Conservation (phyloP, 1,284 basidiomycete genomes). For the Trametes pubescens region DNA sequence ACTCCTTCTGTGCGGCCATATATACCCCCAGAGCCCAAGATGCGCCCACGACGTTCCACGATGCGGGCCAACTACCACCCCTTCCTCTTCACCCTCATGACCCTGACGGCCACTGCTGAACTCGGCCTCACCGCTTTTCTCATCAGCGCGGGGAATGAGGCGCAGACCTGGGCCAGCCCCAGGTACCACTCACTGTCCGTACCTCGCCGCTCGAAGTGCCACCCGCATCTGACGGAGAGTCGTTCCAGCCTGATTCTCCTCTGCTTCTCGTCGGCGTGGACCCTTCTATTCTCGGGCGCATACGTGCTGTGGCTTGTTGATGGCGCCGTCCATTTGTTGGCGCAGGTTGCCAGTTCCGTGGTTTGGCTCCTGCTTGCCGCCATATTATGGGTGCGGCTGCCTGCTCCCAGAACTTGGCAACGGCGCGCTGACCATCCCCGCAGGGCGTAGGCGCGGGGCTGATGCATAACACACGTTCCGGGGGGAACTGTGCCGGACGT, state of each 20-base stretch:
- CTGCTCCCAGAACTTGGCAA: too few species aligned
- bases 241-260: conserved; percentile 58
- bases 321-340: conserved; percentile 69
- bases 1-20: conserved; percentile 24
- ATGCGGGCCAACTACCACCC: conserved; percentile 68
- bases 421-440: conserved; percentile 8
- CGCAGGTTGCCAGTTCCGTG: conserved; percentile 78
- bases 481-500: conserved; percentile 62
- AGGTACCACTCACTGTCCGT: conserved; percentile 74
- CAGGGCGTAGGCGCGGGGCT: conserved; percentile 73
- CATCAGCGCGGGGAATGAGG: conserved; percentile 69
- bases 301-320: conserved; percentile 77
- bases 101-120: conserved; percentile 70
- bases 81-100: conserved; percentile 73
- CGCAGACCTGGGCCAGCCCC: conserved; percentile 63
- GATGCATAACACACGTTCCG: conserved; percentile 66
- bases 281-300: conserved; percentile 67
- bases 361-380: conserved; percentile 72
- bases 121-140: conserved; percentile 76
- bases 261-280: conserved; percentile 76
- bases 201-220: conserved; percentile 22
- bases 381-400: conserved; percentile 65
- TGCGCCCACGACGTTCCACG: conserved; percentile 33
- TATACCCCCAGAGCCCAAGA: conserved; percentile 27
- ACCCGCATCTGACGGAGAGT: conserved; percentile 27